Evolutionary conservation across 78 protist genomes (phyloP).

Genomic region (Polysphondylium violaceum): DNA sequence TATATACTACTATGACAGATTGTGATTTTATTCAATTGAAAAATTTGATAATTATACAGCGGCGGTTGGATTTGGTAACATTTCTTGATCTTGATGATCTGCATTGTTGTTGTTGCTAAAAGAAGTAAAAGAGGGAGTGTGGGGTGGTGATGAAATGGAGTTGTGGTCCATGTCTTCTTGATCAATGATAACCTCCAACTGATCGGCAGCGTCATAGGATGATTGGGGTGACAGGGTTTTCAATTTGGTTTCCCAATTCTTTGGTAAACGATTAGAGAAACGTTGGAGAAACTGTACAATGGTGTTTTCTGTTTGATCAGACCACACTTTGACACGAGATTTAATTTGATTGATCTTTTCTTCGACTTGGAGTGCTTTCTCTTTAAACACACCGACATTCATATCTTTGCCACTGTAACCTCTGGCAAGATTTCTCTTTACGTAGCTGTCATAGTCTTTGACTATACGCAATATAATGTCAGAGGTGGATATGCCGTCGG

Average conservation of each 20-base stretch:
- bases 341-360: constrained; percentile 55
- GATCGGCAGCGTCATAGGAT: too few species aligned
- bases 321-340: constrained; percentile 27
- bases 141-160: too few species aligned
- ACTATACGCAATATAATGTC: constrained; percentile 85
- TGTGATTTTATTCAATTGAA: too few species aligned
- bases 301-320: constrained; percentile 5
- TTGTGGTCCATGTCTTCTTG: too few species aligned
- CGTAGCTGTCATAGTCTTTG: constrained; percentile 81
- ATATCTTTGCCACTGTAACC: constrained; percentile 87
- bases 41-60: too few species aligned
- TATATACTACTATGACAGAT: too few species aligned
- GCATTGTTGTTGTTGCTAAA: too few species aligned
- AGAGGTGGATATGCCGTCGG: constrained; percentile 85
- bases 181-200: too few species aligned
- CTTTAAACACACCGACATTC: constrained; percentile 83
- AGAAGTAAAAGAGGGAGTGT: too few species aligned
- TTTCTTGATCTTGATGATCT: too few species aligned
- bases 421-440: constrained; percentile 81
- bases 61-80: too few species aligned
- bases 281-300: constrained; percentile 6
- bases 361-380: constrained; percentile 52
- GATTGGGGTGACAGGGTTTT: too few species aligned
- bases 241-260: constrained; percentile 29
- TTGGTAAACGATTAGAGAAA: constrained; percentile 24